phyloP scores from a whole-genome alignment of 495 filamentous ascomycete species.

The Penicillium pancosmium region DNA sequence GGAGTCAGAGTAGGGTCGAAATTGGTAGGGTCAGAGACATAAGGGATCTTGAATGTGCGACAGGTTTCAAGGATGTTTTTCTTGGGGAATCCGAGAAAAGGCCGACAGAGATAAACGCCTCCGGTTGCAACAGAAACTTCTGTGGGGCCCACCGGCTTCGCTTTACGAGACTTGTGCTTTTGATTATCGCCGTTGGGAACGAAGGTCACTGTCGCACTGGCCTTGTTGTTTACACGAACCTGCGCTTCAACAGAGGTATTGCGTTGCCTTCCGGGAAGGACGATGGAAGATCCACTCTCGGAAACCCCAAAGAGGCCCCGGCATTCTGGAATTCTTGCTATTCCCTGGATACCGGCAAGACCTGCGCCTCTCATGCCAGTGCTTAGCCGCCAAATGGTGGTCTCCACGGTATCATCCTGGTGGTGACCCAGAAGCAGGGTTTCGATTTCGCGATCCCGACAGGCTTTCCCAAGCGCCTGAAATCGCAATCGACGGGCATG shows the following conservation, averaged over 20 bases:
- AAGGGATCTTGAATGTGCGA: conserved; percentile 60
- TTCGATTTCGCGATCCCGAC: conserved; percentile 46
- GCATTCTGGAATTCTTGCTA: conserved; percentile 79
- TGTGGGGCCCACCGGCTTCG: not conserved
- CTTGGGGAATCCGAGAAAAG: conserved; percentile 76
- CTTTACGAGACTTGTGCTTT: not conserved
- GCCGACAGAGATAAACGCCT: conserved; percentile 72
- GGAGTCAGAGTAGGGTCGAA: conserved; percentile 72
- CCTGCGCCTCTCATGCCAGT: conserved; percentile 63
- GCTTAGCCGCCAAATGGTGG: conserved; percentile 74
- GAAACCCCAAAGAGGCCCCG: conserved; percentile 70
- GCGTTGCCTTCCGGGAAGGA: conserved; percentile 9
- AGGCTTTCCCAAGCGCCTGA: conserved; percentile 65
- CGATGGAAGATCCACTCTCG: conserved; percentile 58
- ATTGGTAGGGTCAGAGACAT: conserved; percentile 90
- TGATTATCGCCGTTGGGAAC: not conserved
- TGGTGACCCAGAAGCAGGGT: conserved; percentile 80
- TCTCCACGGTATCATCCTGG: conserved; percentile 84
- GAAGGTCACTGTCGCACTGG: conserved; percentile 14
- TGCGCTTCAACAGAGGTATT: conserved; percentile 1
- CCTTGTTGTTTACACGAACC: conserved; percentile 16
- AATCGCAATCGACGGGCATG: conserved; percentile 76
- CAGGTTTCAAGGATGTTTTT: conserved; percentile 73
- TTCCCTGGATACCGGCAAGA: conserved; percentile 66
- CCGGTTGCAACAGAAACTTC: conserved; percentile 59